phyloP scores from a whole-genome alignment of 176 grass and related monocot species.

The Areca catechu region DNA sequence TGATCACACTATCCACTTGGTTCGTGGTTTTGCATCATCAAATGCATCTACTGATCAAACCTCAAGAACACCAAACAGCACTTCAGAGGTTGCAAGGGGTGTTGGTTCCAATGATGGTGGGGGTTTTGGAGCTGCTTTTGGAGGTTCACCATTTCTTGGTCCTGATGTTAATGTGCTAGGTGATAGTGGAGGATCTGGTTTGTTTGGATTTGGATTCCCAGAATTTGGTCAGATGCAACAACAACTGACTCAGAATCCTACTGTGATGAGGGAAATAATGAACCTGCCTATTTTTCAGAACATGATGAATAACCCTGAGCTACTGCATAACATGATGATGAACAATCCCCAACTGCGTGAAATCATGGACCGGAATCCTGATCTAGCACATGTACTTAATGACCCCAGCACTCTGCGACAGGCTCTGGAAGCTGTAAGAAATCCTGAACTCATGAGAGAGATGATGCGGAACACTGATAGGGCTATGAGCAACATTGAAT shows the following conservation, averaged over 20 bases:
- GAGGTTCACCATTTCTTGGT: slow-evolving; percentile 43
- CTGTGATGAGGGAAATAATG: slow-evolving; percentile 94
- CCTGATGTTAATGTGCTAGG: slow-evolving; percentile 42
- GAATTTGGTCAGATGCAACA: slow-evolving; percentile 88
- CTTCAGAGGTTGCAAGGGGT: background rate
- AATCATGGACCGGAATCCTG: slow-evolving; percentile 87
- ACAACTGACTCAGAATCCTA: slow-evolving; percentile 91
- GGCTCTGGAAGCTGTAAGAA: slow-evolving; percentile 57
- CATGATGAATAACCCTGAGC: slow-evolving; percentile 92
- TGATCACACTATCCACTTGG: slow-evolving; percentile 95
- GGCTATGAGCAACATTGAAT: no score
- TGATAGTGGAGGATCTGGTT: slow-evolving; percentile 24
- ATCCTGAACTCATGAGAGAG: no score
- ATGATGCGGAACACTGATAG: no score
- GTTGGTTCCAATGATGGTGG: no score
- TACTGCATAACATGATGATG: slow-evolving; percentile 90
- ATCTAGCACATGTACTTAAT: slow-evolving; percentile 96
- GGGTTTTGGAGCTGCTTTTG: slow-evolving; percentile 24
- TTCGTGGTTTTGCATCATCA: slow-evolving; percentile 53
- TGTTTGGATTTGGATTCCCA: slow-evolving; percentile 53
- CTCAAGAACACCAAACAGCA: slow-evolving; percentile 42
- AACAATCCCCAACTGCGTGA: slow-evolving; percentile 97
- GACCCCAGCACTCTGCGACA: slow-evolving; percentile 82
- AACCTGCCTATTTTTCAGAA: slow-evolving; percentile 84
- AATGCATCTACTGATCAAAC: slow-evolving; percentile 35